Base-by-base conservation (phyloP, 257 asterid genomes). In the Primulina huaijiensis region DNA sequence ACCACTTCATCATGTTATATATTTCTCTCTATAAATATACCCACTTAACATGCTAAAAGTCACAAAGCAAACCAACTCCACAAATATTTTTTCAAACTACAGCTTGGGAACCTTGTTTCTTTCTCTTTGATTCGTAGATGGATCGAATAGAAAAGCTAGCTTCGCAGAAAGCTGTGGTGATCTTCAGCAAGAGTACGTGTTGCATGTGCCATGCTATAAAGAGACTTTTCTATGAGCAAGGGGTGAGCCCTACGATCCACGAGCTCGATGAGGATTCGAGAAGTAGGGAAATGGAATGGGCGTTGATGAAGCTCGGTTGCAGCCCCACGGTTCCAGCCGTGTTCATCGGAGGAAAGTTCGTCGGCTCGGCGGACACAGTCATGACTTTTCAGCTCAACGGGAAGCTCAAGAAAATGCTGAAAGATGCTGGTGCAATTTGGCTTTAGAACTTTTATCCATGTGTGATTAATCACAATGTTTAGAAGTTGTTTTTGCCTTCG, bases 351-450 rank as follows among this genome's bases (percentile, higher is more conserved):
- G 95, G 93, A 4, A 80, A 74, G 50, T 78, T 86, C 33, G 80
- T 88, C 2, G 97, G 97, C 21, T 80, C 91, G 2, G 92, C 94
- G 0, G 73, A 84, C 72, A 81, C 84, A 1, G 86, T 88, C 21
- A 83, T 90, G 89, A 86, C 92, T 2, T 91, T 83, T 68, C 96
- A 88, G 64, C 83, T 90, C 40, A 69, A 87, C 27, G 96, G 97
- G 21, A 67, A 95, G 0, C 88, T 90, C 29, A 90, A 83, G 72
- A 81, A 75, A 79, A 81, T 86, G 97, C 90, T 90, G 63, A 90
- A 76, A 53, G 95, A 88, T 50, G 95, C 93, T 57, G 96, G 96
- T 19, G 97, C 97, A 35, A 60, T 90, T 8, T 90, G 97, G 97
- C 96, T 90, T 25, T 87, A 78, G 81, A 62, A 14, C 3, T 60